These are phyloP conservation scores for Pythium dissimile DNA, from an alignment of 352 stramenopile genomes.

Conservation along the genomic window DNA sequence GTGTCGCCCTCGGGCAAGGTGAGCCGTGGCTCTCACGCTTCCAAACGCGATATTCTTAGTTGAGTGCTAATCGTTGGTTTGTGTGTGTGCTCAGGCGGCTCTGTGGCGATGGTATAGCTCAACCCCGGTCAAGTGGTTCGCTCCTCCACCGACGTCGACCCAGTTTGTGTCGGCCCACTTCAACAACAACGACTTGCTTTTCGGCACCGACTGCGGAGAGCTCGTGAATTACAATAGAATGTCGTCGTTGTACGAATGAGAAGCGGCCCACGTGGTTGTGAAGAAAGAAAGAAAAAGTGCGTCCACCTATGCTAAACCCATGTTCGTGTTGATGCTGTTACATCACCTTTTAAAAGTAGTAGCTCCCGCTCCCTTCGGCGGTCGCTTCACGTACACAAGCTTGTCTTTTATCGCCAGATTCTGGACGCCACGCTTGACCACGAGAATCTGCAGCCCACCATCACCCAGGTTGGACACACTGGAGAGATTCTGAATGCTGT, in stretches of 20 bases:
- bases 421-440: constrained; percentile 32
- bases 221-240: constrained; percentile 78
- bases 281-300: not conserved
- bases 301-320: no score
- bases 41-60: not conserved
- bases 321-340: no score
- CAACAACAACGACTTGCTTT: constrained; percentile 69
- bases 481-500: not conserved
- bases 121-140: constrained; percentile 77
- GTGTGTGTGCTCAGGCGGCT: constrained; percentile 60
- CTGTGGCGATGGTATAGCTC: constrained; percentile 84
- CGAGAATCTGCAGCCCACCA: constrained; percentile 15
- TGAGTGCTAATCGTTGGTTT: not conserved
- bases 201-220: constrained; percentile 71
- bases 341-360: no score
- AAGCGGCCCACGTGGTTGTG: not conserved
- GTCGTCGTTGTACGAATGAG: constrained; percentile 17
- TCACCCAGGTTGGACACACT: not conserved
- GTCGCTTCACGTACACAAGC: constrained; percentile 61
- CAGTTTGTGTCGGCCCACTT: constrained; percentile 71
- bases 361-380: constrained; percentile 3
- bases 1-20: constrained; percentile 75
- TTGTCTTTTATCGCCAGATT: constrained; percentile 52
- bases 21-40: not conserved
- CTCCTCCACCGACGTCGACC: constrained; percentile 38